Evolutionary conservation across 371 early-diverging fungal species (phyloP).

Genomic region (Zychaea mexicana): DNA sequence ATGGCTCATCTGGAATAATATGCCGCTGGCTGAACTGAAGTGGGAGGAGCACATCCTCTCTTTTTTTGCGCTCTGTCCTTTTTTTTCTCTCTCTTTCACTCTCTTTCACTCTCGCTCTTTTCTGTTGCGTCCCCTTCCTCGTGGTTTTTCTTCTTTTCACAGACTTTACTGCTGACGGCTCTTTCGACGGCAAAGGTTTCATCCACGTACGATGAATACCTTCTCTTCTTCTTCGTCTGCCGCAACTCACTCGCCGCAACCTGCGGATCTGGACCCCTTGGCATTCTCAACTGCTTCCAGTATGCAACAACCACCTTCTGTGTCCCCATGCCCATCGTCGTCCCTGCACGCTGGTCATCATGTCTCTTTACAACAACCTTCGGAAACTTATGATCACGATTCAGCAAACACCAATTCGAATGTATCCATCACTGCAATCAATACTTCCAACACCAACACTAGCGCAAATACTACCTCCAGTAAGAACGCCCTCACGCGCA

Average conservation of each 20-base stretch:
- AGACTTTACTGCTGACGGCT: background rate
- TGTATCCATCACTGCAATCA: background rate
- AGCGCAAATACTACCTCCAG: background rate
- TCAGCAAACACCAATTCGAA: background rate
- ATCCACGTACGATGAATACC: background rate
- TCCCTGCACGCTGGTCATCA: background rate
- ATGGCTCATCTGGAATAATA: background rate
- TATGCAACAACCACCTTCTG: background rate
- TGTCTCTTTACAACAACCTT: background rate
- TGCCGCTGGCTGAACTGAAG: background rate
- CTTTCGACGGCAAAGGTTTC: background rate
- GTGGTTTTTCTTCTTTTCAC: slow-evolving; percentile 7
- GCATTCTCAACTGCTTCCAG: background rate
- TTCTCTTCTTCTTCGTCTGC: slow-evolving; percentile 8
- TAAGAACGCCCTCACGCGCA: background rate
- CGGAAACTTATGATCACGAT: slow-evolving; percentile 7
- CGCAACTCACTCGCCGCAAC: slow-evolving; percentile 1
- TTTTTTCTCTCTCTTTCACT: background rate
- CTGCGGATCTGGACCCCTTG: background rate
- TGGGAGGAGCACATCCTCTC: too few species aligned
- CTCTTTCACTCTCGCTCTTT: background rate
- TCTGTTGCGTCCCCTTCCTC: background rate
- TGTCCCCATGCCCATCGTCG: slow-evolving; percentile 4
- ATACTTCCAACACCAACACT: background rate
- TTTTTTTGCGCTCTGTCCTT: background rate